Conservation (phyloP, 305 asterid species). For the Ajuga reptans region DNA sequence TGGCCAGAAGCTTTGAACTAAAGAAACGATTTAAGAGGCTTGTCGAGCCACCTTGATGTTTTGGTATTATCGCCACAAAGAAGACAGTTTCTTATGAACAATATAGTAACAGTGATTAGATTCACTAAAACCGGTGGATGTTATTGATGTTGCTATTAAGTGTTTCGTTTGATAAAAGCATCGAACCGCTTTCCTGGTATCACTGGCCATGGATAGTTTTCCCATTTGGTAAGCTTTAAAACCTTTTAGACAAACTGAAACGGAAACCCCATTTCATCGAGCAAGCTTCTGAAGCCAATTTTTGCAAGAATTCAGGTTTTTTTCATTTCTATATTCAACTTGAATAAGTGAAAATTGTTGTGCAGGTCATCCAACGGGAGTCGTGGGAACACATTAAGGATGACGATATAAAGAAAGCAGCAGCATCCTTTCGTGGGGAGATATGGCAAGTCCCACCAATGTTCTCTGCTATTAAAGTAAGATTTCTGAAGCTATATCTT, state of each 20-base stretch:
- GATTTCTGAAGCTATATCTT: constrained; percentile 18
- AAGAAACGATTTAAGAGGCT: too few relatives aligned
- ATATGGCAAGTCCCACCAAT: constrained; percentile 95
- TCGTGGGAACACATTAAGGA: constrained; percentile 91
- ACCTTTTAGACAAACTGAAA: neutral
- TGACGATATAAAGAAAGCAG: constrained; percentile 65
- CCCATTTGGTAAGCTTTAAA: neutral
- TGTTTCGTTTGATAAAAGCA: neutral
- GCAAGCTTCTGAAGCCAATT: neutral
- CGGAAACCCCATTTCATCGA: neutral
- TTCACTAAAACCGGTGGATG: neutral
- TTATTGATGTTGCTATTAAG: neutral
- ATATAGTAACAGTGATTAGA: neutral
- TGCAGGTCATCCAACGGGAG: constrained; percentile 77
- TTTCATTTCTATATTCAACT: neutral
- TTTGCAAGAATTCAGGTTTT: neutral
- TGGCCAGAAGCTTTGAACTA: too few relatives aligned
- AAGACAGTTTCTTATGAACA: too few relatives aligned
- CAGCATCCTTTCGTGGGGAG: constrained; percentile 75
- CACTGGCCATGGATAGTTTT: neutral
- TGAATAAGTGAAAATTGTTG: constrained; percentile 8
- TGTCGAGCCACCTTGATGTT: too few relatives aligned
- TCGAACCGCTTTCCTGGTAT: neutral
- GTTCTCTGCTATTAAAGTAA: constrained; percentile 95
- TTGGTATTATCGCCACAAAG: too few relatives aligned